Evolutionary conservation across 495 filamentous ascomycete genomes (phyloP), one percentile per base, ranked within the genome.

Genomic region (Tuber borchii): DNA sequence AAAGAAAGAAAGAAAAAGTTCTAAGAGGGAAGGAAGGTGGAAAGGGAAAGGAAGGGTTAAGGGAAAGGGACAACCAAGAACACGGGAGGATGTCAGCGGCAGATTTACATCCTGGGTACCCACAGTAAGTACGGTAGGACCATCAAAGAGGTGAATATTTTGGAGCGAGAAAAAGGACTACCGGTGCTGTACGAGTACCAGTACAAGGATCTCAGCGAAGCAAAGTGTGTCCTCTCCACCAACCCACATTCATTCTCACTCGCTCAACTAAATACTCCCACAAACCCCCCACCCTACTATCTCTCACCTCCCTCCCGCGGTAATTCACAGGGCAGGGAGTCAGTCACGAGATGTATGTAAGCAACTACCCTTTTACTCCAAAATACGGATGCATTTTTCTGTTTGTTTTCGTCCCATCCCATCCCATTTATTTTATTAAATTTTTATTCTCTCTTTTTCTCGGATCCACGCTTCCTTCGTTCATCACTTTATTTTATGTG

Each of bases 281-380:
- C 51, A 61, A 20, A 26, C 56, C 14, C 26, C 56, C 56, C 51
- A n/a, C 26, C 56, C 56, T 31, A 17, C 56, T 65, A 26, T 65
- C 56, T 31, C 14, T 10, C 56, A 65, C 26, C 12, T 65, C 56
- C 10, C 51, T 46, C 72, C 78, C 78, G 73, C 78, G 78, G 78
- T 70, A 79, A 79, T 75, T 39, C 70, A 75, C 78, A 79, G 78
- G 77, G 16, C 56, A 65, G 26, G n/a, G 56, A 72, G 73, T 71
- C 76, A 75, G 78, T 79, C 78, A 79, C 78, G 76, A 79, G 78
- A 79, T 75, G 78, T 79, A 79, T 75, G 77, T 69, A 79, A 75
- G 76, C 72, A 79, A 61, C 77, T 79, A 79, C 56, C 77, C 72
- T 79, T 73, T 73, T 51, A 26, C 69, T 39, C 14, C 17, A 17